Evolutionary conservation across 1,139 yeast species (phyloP), one percentile per base, ranked within the genome.

Genomic region (Geotrichum aggregatum): DNA sequence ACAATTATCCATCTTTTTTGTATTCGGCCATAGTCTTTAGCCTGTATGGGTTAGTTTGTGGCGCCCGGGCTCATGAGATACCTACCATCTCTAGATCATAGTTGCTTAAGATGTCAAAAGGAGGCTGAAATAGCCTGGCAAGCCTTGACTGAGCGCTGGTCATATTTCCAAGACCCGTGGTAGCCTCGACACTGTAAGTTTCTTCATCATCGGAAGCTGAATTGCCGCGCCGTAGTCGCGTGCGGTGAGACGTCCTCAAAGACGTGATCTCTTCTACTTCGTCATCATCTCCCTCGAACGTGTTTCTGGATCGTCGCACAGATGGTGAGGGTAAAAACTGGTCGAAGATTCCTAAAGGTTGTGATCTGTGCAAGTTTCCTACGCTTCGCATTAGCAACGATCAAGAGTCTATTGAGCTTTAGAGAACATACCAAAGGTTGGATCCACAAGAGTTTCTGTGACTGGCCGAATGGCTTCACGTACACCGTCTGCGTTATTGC

Each of bases 111-210:
- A 92, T 72, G 62, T 92, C 98, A 70, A 88, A 92, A 0, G 98
- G 98, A 0, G 98, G 98, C 57, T 94, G 75, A 69, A 91, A 92
- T 36, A 92, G 73, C 56, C 77, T 77, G 3, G 96, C 96, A 52
- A 92, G 73, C 52, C 94, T 74, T 55, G 81, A 71, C 63, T 85
- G 94, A 14, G 87, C 82, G 7, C 80, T 74, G 0, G 85, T 77
- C 63, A 80, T 63, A 1, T 60, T 60, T 4, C 62, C 58, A 11
- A 58, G 47, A 7, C 64, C 63, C 10, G 61, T 62, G 1, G 62
- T 54, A 14, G 50, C 58, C 33, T 52, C 52, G 47, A 63, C 45
- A 3, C 21, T n/a, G n/a, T 10, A 13, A 6, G 26, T 33, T 3
- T 14, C 40, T 16, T 24, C 43, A 22, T 21, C 40, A 18, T 43